Evolutionary conservation across 2,329 filamentous ascomycete genomes (phyloP).

Genomic region (Cytospora mali): DNA sequence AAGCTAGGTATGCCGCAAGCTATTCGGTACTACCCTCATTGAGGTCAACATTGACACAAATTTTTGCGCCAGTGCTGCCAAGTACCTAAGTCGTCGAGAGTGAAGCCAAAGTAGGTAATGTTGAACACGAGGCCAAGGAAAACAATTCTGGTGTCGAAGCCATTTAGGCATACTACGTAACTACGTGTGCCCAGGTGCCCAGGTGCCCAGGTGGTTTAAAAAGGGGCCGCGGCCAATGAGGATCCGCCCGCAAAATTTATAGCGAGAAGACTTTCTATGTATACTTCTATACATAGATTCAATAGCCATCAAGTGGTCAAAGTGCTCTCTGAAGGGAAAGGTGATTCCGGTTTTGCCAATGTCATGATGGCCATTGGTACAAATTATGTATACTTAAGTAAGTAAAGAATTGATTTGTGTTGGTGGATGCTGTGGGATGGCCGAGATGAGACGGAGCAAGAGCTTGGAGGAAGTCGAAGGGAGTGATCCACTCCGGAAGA

Average conservation of each 20-base stretch:
- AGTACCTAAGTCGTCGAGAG: too few relatives aligned
- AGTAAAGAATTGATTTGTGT: background rate
- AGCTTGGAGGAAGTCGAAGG: background rate
- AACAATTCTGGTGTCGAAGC: too few relatives aligned
- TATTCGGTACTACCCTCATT: too few relatives aligned
- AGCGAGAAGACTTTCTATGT: background rate
- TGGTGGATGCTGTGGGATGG: background rate
- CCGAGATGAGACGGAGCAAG: background rate
- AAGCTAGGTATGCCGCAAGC: too few relatives aligned
- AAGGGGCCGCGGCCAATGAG: background rate
- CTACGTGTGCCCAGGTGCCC: background rate
- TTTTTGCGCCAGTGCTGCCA: too few relatives aligned
- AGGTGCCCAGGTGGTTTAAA: background rate
- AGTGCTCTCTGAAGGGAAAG: background rate
- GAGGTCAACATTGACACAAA: too few relatives aligned
- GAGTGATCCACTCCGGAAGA: background rate
- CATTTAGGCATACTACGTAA: too few relatives aligned
- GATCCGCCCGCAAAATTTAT: too few relatives aligned
- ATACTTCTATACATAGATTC: background rate
- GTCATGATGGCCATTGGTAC: background rate
- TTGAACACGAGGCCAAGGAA: background rate
- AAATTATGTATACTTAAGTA: too few relatives aligned
- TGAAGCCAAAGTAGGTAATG: background rate
- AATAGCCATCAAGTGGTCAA: background rate
- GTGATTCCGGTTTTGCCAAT: background rate